A percentile compares a stretch with the other conserved stretches of the same genome.
Evolutionary conservation across 371 early-diverging fungal genomes (phyloP).

Genomic region (Nosema muscidifuracis): DNA sequence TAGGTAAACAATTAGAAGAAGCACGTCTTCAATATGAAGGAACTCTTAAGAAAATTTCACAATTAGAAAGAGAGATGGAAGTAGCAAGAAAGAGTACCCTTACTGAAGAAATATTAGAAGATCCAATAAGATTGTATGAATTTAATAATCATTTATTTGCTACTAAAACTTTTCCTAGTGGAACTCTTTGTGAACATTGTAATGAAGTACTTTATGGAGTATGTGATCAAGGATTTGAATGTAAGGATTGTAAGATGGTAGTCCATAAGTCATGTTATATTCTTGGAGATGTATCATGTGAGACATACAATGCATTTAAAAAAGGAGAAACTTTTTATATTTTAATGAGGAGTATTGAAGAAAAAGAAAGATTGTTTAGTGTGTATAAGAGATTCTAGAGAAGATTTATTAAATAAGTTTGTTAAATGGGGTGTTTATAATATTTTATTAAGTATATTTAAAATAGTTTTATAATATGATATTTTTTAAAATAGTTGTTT

Average conservation of each 20-base stretch:
- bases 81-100: conserved; percentile 35
- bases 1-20: conserved; percentile 41
- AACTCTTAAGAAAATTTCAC: conserved; percentile 51
- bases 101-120: conserved; percentile 5
- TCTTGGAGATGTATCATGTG: conserved; percentile 57
- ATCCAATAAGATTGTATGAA: conserved; percentile 42
- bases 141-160: conserved; percentile 59
- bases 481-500: too few relatives aligned
- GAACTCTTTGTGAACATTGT: conserved; percentile 54
- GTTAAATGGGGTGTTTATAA: too few relatives aligned
- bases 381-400: conserved; percentile 21
- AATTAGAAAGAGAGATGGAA: conserved; percentile 51
- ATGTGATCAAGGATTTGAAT: conserved; percentile 52
- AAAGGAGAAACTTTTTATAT: conserved; percentile 53
- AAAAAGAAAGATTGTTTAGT: conserved; percentile 56
- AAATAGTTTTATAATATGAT: too few relatives aligned
- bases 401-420: not conserved
- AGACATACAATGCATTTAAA: conserved; percentile 57
- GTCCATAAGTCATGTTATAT: conserved; percentile 61
- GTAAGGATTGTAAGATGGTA: conserved; percentile 59
- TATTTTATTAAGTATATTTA: too few relatives aligned
- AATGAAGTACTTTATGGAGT: conserved; percentile 52
- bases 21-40: conserved; percentile 55
- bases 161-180: conserved; percentile 43
- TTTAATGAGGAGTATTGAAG: conserved; percentile 54